Percentiles rank a stretch among this genome's conserved stretches.
phyloP scores from a whole-genome alignment of 257 asterid species.

The Nemophila menziesii region DNA sequence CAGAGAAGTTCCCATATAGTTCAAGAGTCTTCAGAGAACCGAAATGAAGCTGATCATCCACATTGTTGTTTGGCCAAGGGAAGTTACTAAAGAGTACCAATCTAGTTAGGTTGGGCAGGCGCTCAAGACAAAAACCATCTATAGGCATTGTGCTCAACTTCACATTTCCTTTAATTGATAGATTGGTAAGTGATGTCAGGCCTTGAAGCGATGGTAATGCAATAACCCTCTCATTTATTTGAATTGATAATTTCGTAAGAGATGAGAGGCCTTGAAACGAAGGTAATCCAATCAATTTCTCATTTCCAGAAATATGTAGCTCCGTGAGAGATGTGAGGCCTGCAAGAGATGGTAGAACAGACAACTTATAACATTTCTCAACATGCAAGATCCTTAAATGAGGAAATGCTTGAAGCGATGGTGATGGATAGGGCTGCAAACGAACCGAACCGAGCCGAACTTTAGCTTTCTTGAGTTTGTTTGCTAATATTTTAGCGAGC shows the following conservation, averaged over 20 bases:
- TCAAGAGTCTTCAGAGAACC: neutral
- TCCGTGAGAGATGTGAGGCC: neutral
- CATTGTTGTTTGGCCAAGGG: neutral
- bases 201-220: neutral
- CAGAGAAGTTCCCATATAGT: slow-evolving; percentile 6
- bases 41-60: too few species aligned
- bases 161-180: too few species aligned
- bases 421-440: neutral
- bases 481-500: too few species aligned
- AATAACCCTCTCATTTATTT: neutral
- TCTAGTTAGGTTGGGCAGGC: too few species aligned
- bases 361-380: neutral
- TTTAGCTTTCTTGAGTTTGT: too few species aligned
- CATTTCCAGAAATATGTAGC: too few species aligned
- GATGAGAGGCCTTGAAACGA: neutral
- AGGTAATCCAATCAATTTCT: neutral
- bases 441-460: too few species aligned
- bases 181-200: neutral
- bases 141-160: neutral
- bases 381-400: neutral
- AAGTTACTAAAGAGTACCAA: slow-evolving; percentile 8
- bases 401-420: neutral
- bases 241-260: neutral
- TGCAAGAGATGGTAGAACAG: neutral
- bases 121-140: too few species aligned